Evolutionary conservation across 2,329 filamentous ascomycete species (phyloP).

Genomic region (Pochonia chlamydosporia): DNA sequence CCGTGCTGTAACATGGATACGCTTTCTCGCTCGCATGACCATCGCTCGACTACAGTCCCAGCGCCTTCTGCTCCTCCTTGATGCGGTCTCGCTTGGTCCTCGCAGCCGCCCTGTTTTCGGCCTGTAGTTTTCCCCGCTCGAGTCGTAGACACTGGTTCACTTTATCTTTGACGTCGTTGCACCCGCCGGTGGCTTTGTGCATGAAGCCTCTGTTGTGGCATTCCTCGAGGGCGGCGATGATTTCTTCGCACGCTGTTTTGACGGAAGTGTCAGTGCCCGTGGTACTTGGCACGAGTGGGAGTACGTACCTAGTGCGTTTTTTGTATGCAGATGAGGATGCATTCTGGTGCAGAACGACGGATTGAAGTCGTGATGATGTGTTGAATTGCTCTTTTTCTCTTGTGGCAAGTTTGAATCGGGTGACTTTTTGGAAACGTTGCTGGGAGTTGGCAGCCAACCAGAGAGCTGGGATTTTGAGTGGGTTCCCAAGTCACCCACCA

Average conservation of each 20-base stretch:
- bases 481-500: slow-evolving; percentile 1
- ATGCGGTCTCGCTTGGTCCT: slow-evolving; percentile 65
- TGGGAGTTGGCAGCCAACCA: background rate
- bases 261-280: background rate
- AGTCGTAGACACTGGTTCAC: slow-evolving; percentile 80
- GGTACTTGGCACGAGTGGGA: background rate
- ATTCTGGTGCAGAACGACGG: slow-evolving; percentile 44
- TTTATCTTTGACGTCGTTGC: slow-evolving; percentile 77
- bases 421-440: background rate
- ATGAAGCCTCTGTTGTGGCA: slow-evolving; percentile 91
- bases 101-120: slow-evolving; percentile 64
- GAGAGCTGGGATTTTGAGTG: slow-evolving; percentile 20
- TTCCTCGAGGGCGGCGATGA: slow-evolving; percentile 91
- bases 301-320: slow-evolving; percentile 73
- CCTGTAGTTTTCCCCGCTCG: slow-evolving; percentile 73
- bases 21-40: background rate
- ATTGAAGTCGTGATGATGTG: background rate
- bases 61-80: slow-evolving; percentile 61
- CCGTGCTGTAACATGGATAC: background rate
- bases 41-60: slow-evolving; percentile 26
- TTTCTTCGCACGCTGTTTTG: slow-evolving; percentile 77
- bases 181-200: slow-evolving; percentile 85
- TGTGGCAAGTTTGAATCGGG: background rate
- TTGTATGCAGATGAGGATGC: slow-evolving; percentile 96
- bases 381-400: background rate